Evolutionary conservation across 495 filamentous ascomycete species (phyloP), one percentile per base, ranked within the genome.

Genomic region (Podospora pseudocomata): DNA sequence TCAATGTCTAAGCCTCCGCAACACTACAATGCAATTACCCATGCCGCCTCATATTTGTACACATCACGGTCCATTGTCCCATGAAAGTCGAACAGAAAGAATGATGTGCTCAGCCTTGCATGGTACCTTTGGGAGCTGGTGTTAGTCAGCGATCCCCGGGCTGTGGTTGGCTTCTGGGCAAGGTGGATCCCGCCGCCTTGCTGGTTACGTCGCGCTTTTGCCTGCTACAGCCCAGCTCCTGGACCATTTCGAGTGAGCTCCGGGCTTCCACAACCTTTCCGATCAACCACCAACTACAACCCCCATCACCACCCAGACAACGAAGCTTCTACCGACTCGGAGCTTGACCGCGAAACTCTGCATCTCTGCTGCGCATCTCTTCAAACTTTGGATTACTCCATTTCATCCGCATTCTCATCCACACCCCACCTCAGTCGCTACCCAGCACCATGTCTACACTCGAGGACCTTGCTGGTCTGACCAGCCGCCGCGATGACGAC

Each of bases 401-500:
- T 49, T 39, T 60, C 26, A 39, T 49, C 9, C 39, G 60, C 63
- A 39, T 20, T 49, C 19, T 23, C 13, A 55, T 19, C 53, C 1
- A 64, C 27, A 2, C 26, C 63, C 66, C 54, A 56, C 54, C 18
- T 15, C 28, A 34, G 57, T 18, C 69, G 57, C 65, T 67, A 16
- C 28, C 30, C 27, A 49, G 64, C 67, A 66, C 49, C 68, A 80
- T 80, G 78, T 78, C 78, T 56, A 79, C 78, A 63, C 78, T 80
- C 75, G 78, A 80, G 71, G 78, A 80, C 72, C 78, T 80, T 68
- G 78, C 79, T 59, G 78, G 76, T 65, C 76, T 84, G 69, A 80
- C 85, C 71, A 82, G 81, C 74, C 88, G 91, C 75, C 91, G 94
- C 84, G 88, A 89, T 74, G 92, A 96, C 77, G 79, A 79, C 55